phyloP scores from a whole-genome alignment of 1,284 basidiomycete species.

The Agroathelia rolfsii region DNA sequence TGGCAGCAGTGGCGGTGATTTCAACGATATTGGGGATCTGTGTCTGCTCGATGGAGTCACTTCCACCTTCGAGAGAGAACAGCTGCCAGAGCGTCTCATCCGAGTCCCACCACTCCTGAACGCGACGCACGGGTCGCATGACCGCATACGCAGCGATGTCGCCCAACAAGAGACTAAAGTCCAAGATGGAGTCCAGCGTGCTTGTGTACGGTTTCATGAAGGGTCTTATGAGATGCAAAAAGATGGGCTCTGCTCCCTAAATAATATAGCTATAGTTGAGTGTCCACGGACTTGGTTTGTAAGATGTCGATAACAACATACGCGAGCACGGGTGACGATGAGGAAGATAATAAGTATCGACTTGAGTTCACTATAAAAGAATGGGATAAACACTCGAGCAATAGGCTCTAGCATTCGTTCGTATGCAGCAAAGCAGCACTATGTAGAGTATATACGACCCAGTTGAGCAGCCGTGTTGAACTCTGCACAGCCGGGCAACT shows the following conservation, averaged over 20 bases:
- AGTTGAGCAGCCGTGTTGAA: constrained; percentile 5
- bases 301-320: constrained; percentile 26
- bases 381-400: constrained; percentile 61
- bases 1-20: too few species aligned
- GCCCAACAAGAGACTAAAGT: constrained; percentile 45
- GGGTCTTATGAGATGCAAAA: constrained; percentile 63
- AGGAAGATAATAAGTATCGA: constrained; percentile 60
- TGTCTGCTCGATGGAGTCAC: too few species aligned
- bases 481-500: constrained; percentile 17
- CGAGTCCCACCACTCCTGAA: constrained; percentile 31
- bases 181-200: constrained; percentile 50
- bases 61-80: constrained; percentile 11
- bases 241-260: constrained; percentile 73
- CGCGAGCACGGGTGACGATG: constrained; percentile 61
- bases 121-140: constrained; percentile 40
- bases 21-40: too few species aligned
- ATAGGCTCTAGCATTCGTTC: constrained; percentile 55
- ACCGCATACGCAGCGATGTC: constrained; percentile 53
- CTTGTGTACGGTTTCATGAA: constrained; percentile 57
- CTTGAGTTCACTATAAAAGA: constrained; percentile 74
- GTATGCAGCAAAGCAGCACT: constrained; percentile 57
- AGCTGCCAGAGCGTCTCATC: background rate
- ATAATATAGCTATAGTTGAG: constrained; percentile 5
- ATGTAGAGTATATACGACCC: constrained; percentile 12
- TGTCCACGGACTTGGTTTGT: constrained; percentile 6